Evolutionary conservation across 805 yeast genomes (phyloP).

Genomic region (Myxozyma geophila): DNA sequence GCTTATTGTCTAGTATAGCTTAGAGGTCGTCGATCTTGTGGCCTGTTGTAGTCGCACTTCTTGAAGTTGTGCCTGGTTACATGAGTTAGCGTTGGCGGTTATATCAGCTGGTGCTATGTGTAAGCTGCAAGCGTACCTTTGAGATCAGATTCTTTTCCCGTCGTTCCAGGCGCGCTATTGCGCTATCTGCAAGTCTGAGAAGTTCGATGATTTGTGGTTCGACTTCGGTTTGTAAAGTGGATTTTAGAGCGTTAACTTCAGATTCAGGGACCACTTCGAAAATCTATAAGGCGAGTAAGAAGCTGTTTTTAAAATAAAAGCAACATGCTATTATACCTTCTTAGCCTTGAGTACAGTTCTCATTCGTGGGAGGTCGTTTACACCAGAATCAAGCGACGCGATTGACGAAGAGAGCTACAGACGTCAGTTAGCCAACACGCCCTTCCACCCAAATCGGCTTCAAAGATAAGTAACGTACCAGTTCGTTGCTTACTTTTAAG

Average conservation of each 20-base stretch:
- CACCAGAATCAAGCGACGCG: constrained; percentile 27
- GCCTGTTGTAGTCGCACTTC: constrained; percentile 39
- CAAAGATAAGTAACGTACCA: constrained; percentile 19
- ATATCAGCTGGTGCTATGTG: not conserved
- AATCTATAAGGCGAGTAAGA: constrained; percentile 25
- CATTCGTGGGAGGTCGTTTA: constrained; percentile 38
- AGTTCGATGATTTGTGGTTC: constrained; percentile 41
- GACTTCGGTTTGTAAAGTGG: constrained; percentile 39
- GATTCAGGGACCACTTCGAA: constrained; percentile 42
- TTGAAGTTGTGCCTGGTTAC: constrained; percentile 39
- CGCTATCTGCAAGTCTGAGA: constrained; percentile 38
- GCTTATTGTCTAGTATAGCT: not conserved
- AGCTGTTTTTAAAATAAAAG: not conserved
- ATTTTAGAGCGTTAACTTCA: constrained; percentile 37
- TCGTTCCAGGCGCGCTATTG: constrained; percentile 39
- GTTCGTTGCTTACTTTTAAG: constrained; percentile 21
- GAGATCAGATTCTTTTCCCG: constrained; percentile 38
- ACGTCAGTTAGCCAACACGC: too few relatives aligned
- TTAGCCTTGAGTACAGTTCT: constrained; percentile 35
- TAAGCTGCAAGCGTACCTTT: constrained; percentile 13
- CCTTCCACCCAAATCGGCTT: not conserved
- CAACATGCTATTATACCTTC: constrained; percentile 14
- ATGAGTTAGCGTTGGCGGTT: not conserved
- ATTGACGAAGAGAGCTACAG: constrained; percentile 29
- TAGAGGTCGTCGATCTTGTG: constrained; percentile 6